A percentile compares a stretch with the other conserved stretches of the same genome.
Conservation (phyloP, 2,329 filamentous ascomycete species). For the Fusarium globosum region DNA sequence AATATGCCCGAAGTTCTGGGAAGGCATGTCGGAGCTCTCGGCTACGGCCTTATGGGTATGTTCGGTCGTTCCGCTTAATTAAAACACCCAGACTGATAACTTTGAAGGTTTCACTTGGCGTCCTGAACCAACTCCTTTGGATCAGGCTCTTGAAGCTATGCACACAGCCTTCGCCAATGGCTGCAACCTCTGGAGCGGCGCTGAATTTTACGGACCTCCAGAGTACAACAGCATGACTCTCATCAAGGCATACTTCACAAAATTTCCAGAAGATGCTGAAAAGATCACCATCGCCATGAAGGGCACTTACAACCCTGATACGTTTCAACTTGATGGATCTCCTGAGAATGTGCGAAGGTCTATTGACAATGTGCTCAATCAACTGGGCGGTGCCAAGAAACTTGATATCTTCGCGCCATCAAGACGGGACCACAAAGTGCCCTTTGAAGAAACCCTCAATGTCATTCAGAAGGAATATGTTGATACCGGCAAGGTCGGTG, state of each 20-base stretch:
- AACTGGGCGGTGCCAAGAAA: conserved; percentile 66
- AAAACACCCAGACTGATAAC: neutral
- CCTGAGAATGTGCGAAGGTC: conserved; percentile 65
- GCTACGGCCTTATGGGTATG: conserved; percentile 66
- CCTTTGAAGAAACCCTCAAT: conserved; percentile 57
- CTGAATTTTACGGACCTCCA: conserved; percentile 72
- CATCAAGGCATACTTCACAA: conserved; percentile 70
- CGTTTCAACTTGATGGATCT: conserved; percentile 60
- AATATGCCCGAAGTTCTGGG: conserved; percentile 49
- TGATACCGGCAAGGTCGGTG: conserved; percentile 62
- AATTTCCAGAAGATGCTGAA: conserved; percentile 71
- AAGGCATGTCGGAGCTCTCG: conserved; percentile 60
- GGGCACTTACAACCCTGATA: conserved; percentile 58
- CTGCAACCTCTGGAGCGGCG: conserved; percentile 69
- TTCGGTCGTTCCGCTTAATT: neutral
- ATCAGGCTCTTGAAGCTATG: conserved; percentile 66
- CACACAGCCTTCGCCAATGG: conserved; percentile 61
- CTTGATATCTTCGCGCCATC: conserved; percentile 71
- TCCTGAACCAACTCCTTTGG: conserved; percentile 52
- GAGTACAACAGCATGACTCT: conserved; percentile 69
- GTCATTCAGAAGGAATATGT: conserved; percentile 60
- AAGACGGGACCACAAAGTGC: conserved; percentile 63
- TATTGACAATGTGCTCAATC: conserved; percentile 65
- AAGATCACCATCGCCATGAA: conserved; percentile 73
- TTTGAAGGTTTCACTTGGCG: conserved; percentile 58